Base-by-base conservation (phyloP, 139 green algal genomes). In the Diplosphaera chodatii region DNA sequence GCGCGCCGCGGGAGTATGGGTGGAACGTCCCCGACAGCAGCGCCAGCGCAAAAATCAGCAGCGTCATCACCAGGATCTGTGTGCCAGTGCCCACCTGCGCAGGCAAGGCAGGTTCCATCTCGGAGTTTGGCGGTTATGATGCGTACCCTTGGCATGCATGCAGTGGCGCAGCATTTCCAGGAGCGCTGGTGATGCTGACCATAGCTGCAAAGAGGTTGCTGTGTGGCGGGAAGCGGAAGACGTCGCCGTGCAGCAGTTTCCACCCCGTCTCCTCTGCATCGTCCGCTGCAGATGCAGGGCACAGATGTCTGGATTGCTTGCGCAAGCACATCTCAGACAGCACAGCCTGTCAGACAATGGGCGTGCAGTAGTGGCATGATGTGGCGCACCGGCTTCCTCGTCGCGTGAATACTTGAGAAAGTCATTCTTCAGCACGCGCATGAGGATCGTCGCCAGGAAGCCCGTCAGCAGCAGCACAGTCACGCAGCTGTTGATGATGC, bases 241-340 rank as follows among this genome's bases (percentile, higher is more conserved):
- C 92, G 67, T 98, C 93, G 2, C 90, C 93, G 72, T 97, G 92
- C 69, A 98, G 83, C 70, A 95, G 94, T 86, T 97, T 97, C 92
- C 92, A 97, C 34, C 91, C 78, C 30, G 82, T 85, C 73, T 86
- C 80, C 71, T 88, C 83, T 3, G 28, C 37, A 4, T 85, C 83
- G 5, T 80, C 75, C 30, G 56, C 69, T 74, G 74, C 55, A n/a
- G n/a, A 56, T 23, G n/a, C n/a, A n/a, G n/a, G n/a, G n/a, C n/a
- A n/a, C n/a, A n/a, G n/a, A n/a, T n/a, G n/a, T n/a, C n/a, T n/a
- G n/a, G n/a, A n/a, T n/a, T n/a, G n/a, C n/a, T n/a, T n/a, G n/a
- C n/a, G n/a, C n/a, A n/a, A n/a, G n/a, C n/a, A n/a, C n/a, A n/a
- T n/a, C n/a, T n/a, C n/a, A n/a, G n/a, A n/a, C n/a, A n/a, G n/a